phyloP scores from a whole-genome alignment of 192 early-diverging fungal genomes.

The Chytriomyces confervae region DNA sequence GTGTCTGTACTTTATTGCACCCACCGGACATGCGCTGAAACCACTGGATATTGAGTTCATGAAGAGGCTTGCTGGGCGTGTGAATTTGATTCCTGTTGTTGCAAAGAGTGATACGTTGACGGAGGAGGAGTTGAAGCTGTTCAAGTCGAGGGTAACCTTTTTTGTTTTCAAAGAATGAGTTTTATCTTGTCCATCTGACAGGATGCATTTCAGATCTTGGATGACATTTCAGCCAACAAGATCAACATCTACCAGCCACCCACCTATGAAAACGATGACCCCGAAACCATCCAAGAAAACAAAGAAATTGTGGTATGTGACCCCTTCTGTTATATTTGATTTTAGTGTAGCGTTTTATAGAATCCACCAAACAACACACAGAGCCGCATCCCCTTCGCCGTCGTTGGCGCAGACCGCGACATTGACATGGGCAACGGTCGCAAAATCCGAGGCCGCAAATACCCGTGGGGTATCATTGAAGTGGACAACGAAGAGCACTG shows the following conservation, averaged over 20 bases:
- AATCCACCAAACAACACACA: slow-evolving; percentile 3
- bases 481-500: slow-evolving; percentile 70
- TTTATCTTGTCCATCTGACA: background rate
- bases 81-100: slow-evolving; percentile 98
- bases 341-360: background rate
- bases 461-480: slow-evolving; percentile 68
- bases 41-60: slow-evolving; percentile 97
- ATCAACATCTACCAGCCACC: slow-evolving; percentile 98
- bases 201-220: slow-evolving; percentile 68
- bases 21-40: slow-evolving; percentile 90
- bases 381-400: slow-evolving; percentile 65
- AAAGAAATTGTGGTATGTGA: slow-evolving; percentile 79
- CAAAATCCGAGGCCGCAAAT: slow-evolving; percentile 64
- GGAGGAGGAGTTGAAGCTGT: slow-evolving; percentile 88
- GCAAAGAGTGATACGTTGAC: slow-evolving; percentile 99
- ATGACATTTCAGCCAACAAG: slow-evolving; percentile 90
- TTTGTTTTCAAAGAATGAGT: background rate
- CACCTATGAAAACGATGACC: slow-evolving; percentile 91
- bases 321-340: background rate
- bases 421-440: slow-evolving; percentile 55
- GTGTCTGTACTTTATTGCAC: slow-evolving; percentile 96
- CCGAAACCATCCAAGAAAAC: slow-evolving; percentile 97
- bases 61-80: slow-evolving; percentile 91
- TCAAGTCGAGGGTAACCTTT: slow-evolving; percentile 70
- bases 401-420: slow-evolving; percentile 66